Evolutionary conservation across 306 rosid species (phyloP).

Genomic region (Vigna radiata): DNA sequence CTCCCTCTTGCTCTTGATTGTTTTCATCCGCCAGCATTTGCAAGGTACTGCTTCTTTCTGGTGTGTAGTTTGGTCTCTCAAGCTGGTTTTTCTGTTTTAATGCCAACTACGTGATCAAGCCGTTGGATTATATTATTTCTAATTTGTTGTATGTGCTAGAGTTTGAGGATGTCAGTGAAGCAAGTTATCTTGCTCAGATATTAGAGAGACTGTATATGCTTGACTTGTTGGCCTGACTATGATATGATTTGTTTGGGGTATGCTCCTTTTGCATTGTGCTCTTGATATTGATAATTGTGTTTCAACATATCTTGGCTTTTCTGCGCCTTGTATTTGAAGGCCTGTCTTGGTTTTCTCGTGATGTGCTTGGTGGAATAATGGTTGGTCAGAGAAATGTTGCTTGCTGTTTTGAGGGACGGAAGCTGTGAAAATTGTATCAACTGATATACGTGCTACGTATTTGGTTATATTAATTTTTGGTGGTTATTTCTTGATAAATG

Average conservation of each 20-base stretch:
- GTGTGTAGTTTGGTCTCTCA: not conserved
- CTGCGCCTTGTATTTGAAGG: slow-evolving; percentile 10
- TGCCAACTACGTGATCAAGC: not conserved
- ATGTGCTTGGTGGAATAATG: slow-evolving; percentile 35
- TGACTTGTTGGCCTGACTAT: slow-evolving; percentile 11
- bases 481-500: not conserved
- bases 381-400: slow-evolving; percentile 20
- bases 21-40: slow-evolving; percentile 90
- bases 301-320: not conserved
- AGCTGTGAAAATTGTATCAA: slow-evolving; percentile 2
- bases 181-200: not conserved
- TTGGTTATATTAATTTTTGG: not conserved
- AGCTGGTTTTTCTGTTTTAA: slow-evolving; percentile 1
- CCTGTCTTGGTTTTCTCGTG: not conserved
- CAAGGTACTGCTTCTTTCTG: slow-evolving; percentile 59
- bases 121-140: not conserved
- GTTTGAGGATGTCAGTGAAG: slow-evolving; percentile 16
- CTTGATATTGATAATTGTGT: slow-evolving; percentile 1
- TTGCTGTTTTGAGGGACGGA: slow-evolving; percentile 17
- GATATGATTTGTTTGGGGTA: slow-evolving; percentile 26
- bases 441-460: not conserved
- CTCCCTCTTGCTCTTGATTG: slow-evolving; percentile 70
- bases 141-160: not conserved
- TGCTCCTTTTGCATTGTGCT: not conserved
- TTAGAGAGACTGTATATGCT: slow-evolving; percentile 9